A percentile compares a stretch with the other conserved stretches of the same genome.
Conservation (phyloP, 2,329 filamentous ascomycete genomes). For the Westerdykella aurantiaca region DNA sequence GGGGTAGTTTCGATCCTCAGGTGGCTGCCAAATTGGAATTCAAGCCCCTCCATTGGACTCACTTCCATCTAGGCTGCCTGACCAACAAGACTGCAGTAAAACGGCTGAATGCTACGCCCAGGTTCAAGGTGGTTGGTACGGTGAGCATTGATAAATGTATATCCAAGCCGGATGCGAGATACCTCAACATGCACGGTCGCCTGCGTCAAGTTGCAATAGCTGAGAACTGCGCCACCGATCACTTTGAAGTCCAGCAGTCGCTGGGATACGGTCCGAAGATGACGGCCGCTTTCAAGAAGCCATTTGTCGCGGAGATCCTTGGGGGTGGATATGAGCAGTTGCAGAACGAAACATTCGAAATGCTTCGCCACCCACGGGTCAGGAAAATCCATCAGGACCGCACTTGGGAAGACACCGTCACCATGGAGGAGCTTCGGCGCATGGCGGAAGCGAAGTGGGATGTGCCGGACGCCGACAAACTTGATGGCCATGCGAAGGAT, state of each 20-base stretch:
- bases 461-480: constrained; percentile 18
- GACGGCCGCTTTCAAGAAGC: constrained; percentile 58
- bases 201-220: constrained; percentile 29
- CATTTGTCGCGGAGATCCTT: constrained; percentile 72
- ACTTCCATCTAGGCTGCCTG: constrained; percentile 74
- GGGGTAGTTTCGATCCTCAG: constrained; percentile 63
- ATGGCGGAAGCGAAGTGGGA: constrained; percentile 54
- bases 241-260: constrained; percentile 19
- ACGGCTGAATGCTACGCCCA: constrained; percentile 49
- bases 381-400: constrained; percentile 74
- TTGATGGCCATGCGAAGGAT: constrained; percentile 27
- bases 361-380: constrained; percentile 69
- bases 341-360: constrained; percentile 63
- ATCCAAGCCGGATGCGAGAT: constrained; percentile 39
- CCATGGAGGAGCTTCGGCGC: constrained; percentile 63
- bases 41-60: constrained; percentile 62
- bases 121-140: constrained; percentile 60
- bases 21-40: constrained; percentile 54
- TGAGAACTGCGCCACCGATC: constrained; percentile 14
- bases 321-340: constrained; percentile 75
- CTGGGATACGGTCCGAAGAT: constrained; percentile 24
- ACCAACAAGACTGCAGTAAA: constrained; percentile 59
- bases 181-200: constrained; percentile 40
- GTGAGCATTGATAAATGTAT: constrained; percentile 44
- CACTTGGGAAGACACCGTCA: constrained; percentile 60